phyloP scores from a whole-genome alignment of 2,329 filamentous ascomycete genomes.

The Sclerotinia borealis region DNA sequence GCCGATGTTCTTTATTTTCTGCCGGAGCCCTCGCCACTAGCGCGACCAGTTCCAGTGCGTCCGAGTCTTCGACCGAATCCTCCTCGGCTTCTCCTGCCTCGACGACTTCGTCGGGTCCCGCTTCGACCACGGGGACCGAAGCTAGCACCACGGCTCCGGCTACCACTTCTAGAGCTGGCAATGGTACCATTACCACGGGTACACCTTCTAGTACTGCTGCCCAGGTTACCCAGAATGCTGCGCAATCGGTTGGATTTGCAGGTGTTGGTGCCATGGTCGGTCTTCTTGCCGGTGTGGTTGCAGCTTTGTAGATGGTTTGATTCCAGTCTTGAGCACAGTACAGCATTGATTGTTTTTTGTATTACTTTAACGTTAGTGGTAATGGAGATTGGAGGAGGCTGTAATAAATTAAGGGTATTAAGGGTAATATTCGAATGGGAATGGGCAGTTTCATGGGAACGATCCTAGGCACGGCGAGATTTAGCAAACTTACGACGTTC shows the following conservation, averaged over 20 bases:
- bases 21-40: no score
- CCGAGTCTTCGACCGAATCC: no score
- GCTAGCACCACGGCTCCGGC: background rate
- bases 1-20: background rate
- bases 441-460: background rate
- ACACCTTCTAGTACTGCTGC: background rate
- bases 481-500: background rate
- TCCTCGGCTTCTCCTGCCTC: background rate
- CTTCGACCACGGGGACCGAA: background rate
- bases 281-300: background rate
- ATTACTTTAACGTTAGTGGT: background rate
- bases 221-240: background rate
- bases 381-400: background rate
- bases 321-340: background rate
- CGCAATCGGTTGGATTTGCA: background rate
- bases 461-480: background rate
- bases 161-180: background rate
- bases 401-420: background rate
- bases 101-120: background rate
- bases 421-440: background rate
- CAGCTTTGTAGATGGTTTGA: background rate
- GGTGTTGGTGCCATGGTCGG: conserved; percentile 1
- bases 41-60: no score
- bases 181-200: background rate
- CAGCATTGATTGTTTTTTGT: background rate